Conservation (phyloP, 148 eudicot species). For the Chenopodium quinoa region DNA sequence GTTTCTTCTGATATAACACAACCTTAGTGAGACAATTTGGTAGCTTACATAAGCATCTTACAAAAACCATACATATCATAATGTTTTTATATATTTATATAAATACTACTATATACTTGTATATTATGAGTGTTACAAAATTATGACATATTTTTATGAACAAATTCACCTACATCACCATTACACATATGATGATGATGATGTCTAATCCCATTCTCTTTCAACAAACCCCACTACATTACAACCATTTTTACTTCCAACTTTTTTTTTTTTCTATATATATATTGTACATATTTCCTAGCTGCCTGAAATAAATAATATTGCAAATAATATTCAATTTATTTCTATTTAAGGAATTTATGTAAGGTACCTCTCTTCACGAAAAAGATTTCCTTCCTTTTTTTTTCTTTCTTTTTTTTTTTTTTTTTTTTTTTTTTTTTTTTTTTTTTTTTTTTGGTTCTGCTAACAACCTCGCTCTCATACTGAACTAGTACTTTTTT, state of each 20-base stretch:
- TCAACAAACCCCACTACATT: constrained; percentile 29
- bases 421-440: not conserved
- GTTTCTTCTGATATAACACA: not conserved
- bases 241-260: constrained; percentile 7
- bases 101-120: not conserved
- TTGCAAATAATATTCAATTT: not conserved
- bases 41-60: constrained; percentile 14
- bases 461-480: constrained; percentile 21
- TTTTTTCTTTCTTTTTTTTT: not conserved
- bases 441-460: constrained; percentile 5
- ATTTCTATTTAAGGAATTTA: constrained; percentile 43
- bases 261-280: not conserved
- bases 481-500: constrained; percentile 3
- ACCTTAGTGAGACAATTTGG: constrained; percentile 9
- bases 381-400: constrained; percentile 47
- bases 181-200: constrained; percentile 19
- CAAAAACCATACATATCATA: not conserved
- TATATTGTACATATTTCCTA: too few species aligned
- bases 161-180: constrained; percentile 13
- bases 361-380: constrained; percentile 48
- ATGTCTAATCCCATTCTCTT: constrained; percentile 30
- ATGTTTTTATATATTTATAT: not conserved
- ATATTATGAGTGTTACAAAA: not conserved
- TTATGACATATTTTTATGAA: constrained; percentile 12
- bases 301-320: constrained; percentile 2